Evolutionary conservation across 495 filamentous ascomycete genomes (phyloP), one percentile per base, ranked within the genome.

Genomic region (Aspergillus avenaceus): DNA sequence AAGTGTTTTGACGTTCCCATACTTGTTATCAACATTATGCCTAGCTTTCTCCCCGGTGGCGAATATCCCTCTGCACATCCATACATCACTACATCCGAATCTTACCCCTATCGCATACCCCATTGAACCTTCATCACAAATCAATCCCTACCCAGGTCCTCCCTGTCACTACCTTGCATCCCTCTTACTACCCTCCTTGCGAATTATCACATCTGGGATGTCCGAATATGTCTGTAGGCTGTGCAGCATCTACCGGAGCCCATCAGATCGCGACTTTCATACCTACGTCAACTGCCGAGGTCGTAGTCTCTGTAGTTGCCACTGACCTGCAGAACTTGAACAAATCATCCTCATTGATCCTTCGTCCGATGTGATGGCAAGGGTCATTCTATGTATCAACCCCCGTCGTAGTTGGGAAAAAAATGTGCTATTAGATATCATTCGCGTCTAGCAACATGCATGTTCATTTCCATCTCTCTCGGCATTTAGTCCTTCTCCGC

Each of bases 401-500:
- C 14, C 8, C 21, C 1, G 34, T 19, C 34, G 34, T 9, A 38
- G 34, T 18, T n/a, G n/a, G n/a, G n/a, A n/a, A 42, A 52, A 38
- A 37, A 43, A 49, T 52, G 24, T 53, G 36, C 43, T 47, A 52
- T 60, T 54, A 49, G 53, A 27, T 53, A 52, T 54, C 53, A 46
- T 56, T 55, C 41, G 48, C 47, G 41, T 61, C 58, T 61, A 55
- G 23, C 48, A 54, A 45, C 29, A 55, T 47, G 41, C 21, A 49
- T 53, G 38, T 31, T 32, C 31, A 26, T 31, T 25, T 23, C 40
- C 22, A 42, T 42, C 13, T 24, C 42, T 27, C 27, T 41, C 48
- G 18, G 32, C 54, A 56, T 57, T 83, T 79, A 98, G 73, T 98
- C 93, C 81, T 97, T 97, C 75, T 98, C 93, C 41, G 87, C 87